Percentiles rank a stretch among this genome's conserved stretches.
phyloP scores from a whole-genome alignment of 2,329 filamentous ascomycete species.

The Cladophialophora exuberans region DNA sequence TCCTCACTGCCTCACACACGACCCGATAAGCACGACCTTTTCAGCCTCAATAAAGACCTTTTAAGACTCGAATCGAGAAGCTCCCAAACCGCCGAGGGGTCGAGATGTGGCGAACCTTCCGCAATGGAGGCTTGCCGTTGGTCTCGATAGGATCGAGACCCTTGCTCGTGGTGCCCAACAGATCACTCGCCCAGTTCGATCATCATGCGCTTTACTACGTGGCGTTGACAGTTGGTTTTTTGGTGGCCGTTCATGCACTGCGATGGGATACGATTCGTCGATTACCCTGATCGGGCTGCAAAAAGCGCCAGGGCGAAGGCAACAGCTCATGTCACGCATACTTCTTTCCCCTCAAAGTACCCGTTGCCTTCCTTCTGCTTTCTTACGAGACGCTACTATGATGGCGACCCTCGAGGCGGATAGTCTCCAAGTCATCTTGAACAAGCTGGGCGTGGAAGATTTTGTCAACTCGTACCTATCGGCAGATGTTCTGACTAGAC shows the following conservation, averaged over 20 bases:
- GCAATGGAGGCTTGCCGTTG: not conserved
- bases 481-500: slow-evolving; percentile 59
- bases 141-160: not conserved
- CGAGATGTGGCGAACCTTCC: not conserved
- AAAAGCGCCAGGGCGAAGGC: not conserved
- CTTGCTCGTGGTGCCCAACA: not conserved
- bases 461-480: slow-evolving; percentile 27
- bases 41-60: not conserved
- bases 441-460: slow-evolving; percentile 29
- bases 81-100: not conserved
- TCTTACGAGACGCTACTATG: not conserved
- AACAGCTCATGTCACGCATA: not conserved
- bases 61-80: not conserved
- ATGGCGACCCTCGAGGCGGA: slow-evolving; percentile 30
- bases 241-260: not conserved
- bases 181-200: not conserved
- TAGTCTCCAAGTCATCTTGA: slow-evolving; percentile 34
- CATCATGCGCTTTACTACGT: not conserved
- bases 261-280: not conserved
- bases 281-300: not conserved
- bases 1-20: no score
- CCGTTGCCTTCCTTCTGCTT: not conserved
- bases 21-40: not conserved
- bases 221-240: slow-evolving; percentile 1
- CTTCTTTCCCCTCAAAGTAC: not conserved